A percentile compares a stretch with the other conserved stretches of the same genome.
Conservation (phyloP, 306 rosid genomes). For the Macrotyloma uniflorum region DNA sequence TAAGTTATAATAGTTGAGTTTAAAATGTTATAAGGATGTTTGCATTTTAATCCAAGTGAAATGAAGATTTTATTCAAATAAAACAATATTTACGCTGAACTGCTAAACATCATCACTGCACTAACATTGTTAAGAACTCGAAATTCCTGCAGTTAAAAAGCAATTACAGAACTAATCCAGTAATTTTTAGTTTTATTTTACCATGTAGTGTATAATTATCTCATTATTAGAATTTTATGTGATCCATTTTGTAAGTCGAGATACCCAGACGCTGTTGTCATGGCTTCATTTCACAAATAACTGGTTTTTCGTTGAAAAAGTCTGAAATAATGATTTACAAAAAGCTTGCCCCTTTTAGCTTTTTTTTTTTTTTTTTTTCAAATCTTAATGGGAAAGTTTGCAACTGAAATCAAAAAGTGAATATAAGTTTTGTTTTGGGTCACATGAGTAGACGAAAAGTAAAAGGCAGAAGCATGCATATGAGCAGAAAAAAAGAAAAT, state of each 20-base stretch:
- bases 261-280: no score
- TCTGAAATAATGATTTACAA: neutral
- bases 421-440: neutral
- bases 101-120: neutral
- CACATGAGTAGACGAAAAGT: neutral
- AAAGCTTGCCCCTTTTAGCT: neutral
- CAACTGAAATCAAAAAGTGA: neutral
- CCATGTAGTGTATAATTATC: neutral
- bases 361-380: no score
- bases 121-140: neutral
- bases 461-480: neutral
- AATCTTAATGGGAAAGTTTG: neutral
- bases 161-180: neutral
- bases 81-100: neutral
- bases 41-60: neutral
- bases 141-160: neutral
- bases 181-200: no score
- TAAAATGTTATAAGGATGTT: neutral
- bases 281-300: no score
- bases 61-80: neutral
- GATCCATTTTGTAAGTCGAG: no score
- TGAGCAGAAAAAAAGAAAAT: neutral
- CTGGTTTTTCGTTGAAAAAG: no score
- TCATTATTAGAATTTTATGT: neutral
- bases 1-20: no score